These are phyloP conservation scores for Juncus inflexus DNA, from an alignment of 176 grass and related monocot species.

Conservation along the genomic window DNA sequence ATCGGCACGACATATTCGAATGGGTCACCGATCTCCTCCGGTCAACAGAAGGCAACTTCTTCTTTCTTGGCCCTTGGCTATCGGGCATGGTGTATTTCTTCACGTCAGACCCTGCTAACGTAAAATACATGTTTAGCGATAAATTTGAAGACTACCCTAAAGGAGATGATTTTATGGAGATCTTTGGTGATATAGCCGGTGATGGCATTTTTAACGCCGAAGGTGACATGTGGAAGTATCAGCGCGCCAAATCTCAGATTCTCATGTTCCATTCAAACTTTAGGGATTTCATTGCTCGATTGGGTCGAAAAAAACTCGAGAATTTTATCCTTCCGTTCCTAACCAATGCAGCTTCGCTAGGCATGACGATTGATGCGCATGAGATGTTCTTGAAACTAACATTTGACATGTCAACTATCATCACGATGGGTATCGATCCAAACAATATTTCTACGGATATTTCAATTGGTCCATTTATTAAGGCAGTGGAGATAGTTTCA, in stretches of 20 bases:
- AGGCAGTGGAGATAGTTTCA: too few species aligned
- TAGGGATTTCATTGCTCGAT: constrained; percentile 20
- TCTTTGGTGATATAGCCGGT: constrained; percentile 58
- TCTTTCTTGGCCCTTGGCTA: constrained; percentile 22
- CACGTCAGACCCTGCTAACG: constrained; percentile 59
- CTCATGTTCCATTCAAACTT: constrained; percentile 36
- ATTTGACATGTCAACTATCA: too few species aligned
- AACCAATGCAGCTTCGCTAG: too few species aligned
- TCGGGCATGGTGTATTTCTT: constrained; percentile 32
- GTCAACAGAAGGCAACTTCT: constrained; percentile 31
- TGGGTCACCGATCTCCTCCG: constrained; percentile 30
- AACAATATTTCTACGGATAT: too few species aligned
- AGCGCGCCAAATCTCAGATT: constrained; percentile 40
- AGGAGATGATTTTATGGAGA: constrained; percentile 45
- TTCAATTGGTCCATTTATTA: too few species aligned
- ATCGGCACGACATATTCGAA: constrained; percentile 39
- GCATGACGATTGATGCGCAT: too few species aligned
- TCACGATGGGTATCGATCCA: too few species aligned
- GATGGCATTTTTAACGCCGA: constrained; percentile 76
- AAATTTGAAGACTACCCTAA: constrained; percentile 77
- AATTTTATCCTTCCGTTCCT: constrained; percentile 28
- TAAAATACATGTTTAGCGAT: constrained; percentile 62
- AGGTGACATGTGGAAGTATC: constrained; percentile 51
- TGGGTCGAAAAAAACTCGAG: constrained; percentile 48
- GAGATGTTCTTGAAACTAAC: too few species aligned